Conservation (phyloP, 805 yeast species). For the Blastobotrys parvus region DNA sequence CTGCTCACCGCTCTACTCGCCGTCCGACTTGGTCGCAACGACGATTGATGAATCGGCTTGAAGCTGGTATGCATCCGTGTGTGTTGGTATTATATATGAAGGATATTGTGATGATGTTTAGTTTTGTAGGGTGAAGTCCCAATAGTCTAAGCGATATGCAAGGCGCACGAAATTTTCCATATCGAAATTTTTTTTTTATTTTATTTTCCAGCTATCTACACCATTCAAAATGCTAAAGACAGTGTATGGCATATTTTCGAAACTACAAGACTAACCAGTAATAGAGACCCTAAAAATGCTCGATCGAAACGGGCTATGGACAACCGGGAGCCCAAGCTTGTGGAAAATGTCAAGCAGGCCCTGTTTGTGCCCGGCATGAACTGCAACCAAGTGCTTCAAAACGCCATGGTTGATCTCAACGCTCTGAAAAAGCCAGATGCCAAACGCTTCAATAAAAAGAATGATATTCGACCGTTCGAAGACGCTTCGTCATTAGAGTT, state of each 20-base stretch:
- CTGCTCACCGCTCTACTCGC: constrained; percentile 5
- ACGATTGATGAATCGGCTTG: constrained; percentile 12
- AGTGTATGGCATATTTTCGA: constrained; percentile 19
- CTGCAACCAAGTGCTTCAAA: constrained; percentile 71
- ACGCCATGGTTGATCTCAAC: constrained; percentile 79
- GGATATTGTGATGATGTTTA: background rate
- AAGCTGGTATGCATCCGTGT: background rate
- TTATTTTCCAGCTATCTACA: background rate
- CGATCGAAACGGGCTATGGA: constrained; percentile 93
- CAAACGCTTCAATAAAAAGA: constrained; percentile 81
- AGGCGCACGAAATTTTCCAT: background rate
- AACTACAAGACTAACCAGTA: background rate
- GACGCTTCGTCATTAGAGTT: constrained; percentile 80
- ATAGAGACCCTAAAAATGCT: constrained; percentile 67
- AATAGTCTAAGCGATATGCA: background rate
- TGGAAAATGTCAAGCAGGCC: constrained; percentile 85
- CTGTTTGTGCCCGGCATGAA: constrained; percentile 86
- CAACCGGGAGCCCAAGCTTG: constrained; percentile 76
- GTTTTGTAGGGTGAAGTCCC: too few relatives aligned
- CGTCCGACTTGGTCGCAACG: constrained; percentile 4
- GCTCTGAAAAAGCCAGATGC: constrained; percentile 86
- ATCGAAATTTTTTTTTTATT: background rate
- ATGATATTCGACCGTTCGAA: constrained; percentile 87
- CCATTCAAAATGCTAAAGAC: constrained; percentile 29
- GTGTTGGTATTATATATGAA: background rate